phyloP scores from a whole-genome alignment of 2,329 filamentous ascomycete genomes.

The Didymella arachidicola region DNA sequence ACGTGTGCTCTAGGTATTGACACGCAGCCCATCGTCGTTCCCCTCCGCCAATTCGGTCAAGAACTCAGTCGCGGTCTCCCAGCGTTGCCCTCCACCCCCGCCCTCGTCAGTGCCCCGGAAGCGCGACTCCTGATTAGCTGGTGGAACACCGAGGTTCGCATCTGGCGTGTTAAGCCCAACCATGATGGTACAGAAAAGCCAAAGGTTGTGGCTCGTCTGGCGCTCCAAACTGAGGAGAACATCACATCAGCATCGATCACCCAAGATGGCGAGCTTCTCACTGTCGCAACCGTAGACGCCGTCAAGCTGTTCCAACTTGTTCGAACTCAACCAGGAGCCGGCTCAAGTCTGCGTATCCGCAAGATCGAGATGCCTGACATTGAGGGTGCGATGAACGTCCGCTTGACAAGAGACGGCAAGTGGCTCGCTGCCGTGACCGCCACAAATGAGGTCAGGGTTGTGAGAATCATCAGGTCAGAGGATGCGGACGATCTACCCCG shows the following conservation, averaged over 20 bases:
- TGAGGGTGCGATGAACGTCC: constrained; percentile 74
- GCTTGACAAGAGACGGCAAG: constrained; percentile 72
- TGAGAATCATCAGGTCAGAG: constrained; percentile 57
- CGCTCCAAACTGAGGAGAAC: constrained; percentile 72
- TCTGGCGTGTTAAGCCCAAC: constrained; percentile 73
- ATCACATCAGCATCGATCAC: constrained; percentile 80
- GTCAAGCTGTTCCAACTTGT: constrained; percentile 80
- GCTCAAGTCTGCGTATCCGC: constrained; percentile 71
- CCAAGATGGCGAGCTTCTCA: constrained; percentile 73
- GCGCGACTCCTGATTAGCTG: constrained; percentile 84
- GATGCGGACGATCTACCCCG: constrained; percentile 49
- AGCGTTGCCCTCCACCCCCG: constrained; percentile 80
- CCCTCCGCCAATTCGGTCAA: constrained; percentile 76
- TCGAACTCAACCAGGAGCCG: constrained; percentile 59
- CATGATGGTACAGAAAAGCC: constrained; percentile 55
- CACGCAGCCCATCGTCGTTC: constrained; percentile 80
- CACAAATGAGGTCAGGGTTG: constrained; percentile 56
- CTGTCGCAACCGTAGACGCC: constrained; percentile 76
- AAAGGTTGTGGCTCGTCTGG: constrained; percentile 52
- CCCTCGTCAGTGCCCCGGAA: constrained; percentile 74
- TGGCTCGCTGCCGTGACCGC: constrained; percentile 69
- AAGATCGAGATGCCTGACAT: constrained; percentile 71
- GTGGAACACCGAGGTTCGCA: constrained; percentile 87
- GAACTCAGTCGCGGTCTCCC: constrained; percentile 85
- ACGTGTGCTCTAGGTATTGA: constrained; percentile 71